Evolutionary conservation across 164 flowering plant species (phyloP).

Genomic region (Vitis rupestris): DNA sequence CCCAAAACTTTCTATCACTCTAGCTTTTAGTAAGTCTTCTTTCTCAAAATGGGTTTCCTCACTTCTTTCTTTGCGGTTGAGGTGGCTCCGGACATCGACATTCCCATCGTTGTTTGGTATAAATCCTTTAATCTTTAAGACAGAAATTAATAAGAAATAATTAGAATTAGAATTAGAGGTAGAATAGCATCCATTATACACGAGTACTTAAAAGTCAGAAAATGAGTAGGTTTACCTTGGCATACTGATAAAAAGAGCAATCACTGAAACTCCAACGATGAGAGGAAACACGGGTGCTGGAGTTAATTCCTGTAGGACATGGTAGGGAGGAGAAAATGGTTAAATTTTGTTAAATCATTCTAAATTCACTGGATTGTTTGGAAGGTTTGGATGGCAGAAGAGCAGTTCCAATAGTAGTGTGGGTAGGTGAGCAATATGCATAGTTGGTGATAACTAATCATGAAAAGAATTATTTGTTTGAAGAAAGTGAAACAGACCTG

Average conservation of each 20-base stretch:
- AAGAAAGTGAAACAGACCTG: slow-evolving; percentile 43
- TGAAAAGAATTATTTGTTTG: background rate
- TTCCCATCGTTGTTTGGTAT: slow-evolving; percentile 47
- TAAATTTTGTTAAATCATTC: no score
- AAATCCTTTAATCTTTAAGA: slow-evolving; percentile 69
- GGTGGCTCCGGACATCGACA: slow-evolving; percentile 44
- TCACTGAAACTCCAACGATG: slow-evolving; percentile 66
- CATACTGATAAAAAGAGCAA: slow-evolving; percentile 71
- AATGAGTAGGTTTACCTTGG: slow-evolving; percentile 57
- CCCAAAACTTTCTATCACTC: no score
- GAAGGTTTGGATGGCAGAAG: no score
- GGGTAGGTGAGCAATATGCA: background rate
- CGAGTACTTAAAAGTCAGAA: background rate
- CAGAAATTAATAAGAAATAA: background rate
- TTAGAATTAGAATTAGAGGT: background rate
- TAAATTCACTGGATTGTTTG: no score
- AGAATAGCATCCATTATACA: background rate
- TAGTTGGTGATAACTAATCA: background rate
- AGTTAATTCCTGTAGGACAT: slow-evolving; percentile 78
- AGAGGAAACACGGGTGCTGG: slow-evolving; percentile 88
- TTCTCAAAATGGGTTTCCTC: slow-evolving; percentile 55
- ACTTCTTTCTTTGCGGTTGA: slow-evolving; percentile 52
- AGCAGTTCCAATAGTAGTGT: no score
- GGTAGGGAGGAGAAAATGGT: background rate
- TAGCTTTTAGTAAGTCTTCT: slow-evolving; percentile 65